phyloP scores from a whole-genome alignment of 2,329 filamentous ascomycete species.

The Ascochyta clinopodiicola region DNA sequence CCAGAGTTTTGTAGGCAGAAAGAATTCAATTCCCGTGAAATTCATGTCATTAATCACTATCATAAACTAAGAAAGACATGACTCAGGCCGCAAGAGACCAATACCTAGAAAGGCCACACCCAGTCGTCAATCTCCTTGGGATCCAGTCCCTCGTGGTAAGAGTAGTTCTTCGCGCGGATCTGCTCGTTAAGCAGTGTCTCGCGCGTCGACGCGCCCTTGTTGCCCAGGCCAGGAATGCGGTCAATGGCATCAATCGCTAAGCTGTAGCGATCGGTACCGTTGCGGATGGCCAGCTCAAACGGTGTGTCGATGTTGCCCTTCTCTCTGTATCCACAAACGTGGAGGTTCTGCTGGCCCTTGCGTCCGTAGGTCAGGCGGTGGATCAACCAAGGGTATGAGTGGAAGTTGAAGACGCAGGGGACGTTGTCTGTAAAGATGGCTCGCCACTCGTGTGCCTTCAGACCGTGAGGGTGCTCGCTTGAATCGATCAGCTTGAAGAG shows the following conservation, averaged over 20 bases:
- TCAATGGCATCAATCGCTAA: slow-evolving; percentile 80
- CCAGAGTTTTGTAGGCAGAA: background rate
- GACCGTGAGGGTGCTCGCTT: slow-evolving; percentile 74
- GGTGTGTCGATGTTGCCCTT: slow-evolving; percentile 87
- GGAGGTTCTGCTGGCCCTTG: slow-evolving; percentile 69
- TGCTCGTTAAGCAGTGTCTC: slow-evolving; percentile 70
- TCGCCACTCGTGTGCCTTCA: slow-evolving; percentile 64
- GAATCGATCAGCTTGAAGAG: slow-evolving; percentile 79
- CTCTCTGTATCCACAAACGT: slow-evolving; percentile 80
- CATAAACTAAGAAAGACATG: background rate
- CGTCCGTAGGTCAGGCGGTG: slow-evolving; percentile 79
- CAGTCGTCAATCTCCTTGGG: slow-evolving; percentile 70
- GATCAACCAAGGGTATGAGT: slow-evolving; percentile 81
- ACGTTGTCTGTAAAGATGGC: slow-evolving; percentile 74
- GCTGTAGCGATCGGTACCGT: slow-evolving; percentile 78
- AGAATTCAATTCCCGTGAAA: background rate
- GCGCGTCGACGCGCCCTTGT: slow-evolving; percentile 66
- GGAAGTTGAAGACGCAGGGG: slow-evolving; percentile 84
- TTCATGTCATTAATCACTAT: slow-evolving; percentile 3
- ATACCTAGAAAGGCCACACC: slow-evolving; percentile 63
- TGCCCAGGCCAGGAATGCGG: slow-evolving; percentile 66
- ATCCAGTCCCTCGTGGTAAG: slow-evolving; percentile 73
- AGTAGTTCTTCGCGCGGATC: slow-evolving; percentile 67
- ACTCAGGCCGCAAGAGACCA: background rate
- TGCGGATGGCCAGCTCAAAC: slow-evolving; percentile 78